Evolutionary conservation across 1,284 basidiomycete genomes (phyloP), one percentile per base, ranked within the genome.

Genomic region (Cryptococcus depauperatus): DNA sequence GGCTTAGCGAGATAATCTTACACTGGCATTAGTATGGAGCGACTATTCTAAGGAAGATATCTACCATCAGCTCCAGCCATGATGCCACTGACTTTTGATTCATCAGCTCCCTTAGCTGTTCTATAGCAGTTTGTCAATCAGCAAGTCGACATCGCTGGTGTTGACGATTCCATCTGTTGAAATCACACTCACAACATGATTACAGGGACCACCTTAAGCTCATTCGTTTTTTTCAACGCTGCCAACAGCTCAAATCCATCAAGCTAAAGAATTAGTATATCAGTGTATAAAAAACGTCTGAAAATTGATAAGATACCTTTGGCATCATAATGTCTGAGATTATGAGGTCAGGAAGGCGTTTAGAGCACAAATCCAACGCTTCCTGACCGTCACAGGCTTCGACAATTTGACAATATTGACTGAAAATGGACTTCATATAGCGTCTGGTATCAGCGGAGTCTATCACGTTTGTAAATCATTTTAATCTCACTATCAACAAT

Each of bases 311-410:
- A 48, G 58, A 52, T 41, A 66, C 56, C 23, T 57, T 54, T 3
- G 71, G 71, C 69, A 74, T 71, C 64, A 71, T 70, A 6, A 72
- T 66, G 44, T 75, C 74, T 1, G 68, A 64, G 9, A 73, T 55
- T 44, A 74, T 66, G 19, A 69, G 50, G 34, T 68, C 54, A 37
- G 65, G 59, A 7, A 50, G 38, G 6, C 40, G 41, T 13, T 44
- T 47, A 23, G 55, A 44, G 23, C 64, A 64, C n/a, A 64, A 43
- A 4, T 68, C 58, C 16, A 73, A 50, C 2, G 68, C 71, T 43
- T 72, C 64, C 28, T 57, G 35, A 0, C 73, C 73, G 45, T 74
- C 67, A 9, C 54, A 44, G 9, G 72, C 73, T 51, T 70, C 68
- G 3, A 71, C 52, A n/a, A 74, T 58, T 3, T 48, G 58, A 46